Evolutionary conservation across 140 eudicot genomes (phyloP).

Genomic region (Flaveria floridana): DNA sequence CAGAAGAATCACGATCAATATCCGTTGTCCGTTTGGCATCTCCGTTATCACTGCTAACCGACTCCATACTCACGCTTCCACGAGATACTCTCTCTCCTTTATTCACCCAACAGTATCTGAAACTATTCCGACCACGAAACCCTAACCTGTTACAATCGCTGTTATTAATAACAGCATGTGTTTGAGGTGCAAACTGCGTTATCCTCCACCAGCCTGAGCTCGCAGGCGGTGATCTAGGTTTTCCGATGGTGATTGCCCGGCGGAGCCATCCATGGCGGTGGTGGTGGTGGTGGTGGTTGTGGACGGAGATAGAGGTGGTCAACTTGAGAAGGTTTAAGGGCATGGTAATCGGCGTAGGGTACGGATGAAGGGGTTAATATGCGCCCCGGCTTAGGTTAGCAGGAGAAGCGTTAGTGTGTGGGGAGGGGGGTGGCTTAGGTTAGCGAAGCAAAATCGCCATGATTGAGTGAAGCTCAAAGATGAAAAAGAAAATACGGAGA

Average conservation of each 20-base stretch:
- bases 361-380: constrained; percentile 21
- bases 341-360: constrained; percentile 43
- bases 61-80: constrained; percentile 45
- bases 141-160: constrained; percentile 27
- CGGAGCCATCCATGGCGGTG: constrained; percentile 37
- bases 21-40: constrained; percentile 29
- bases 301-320: constrained; percentile 35
- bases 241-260: constrained; percentile 28
- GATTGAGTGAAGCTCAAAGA: constrained; percentile 1
- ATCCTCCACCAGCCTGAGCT: constrained; percentile 27
- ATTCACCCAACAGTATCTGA: constrained; percentile 28
- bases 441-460: constrained; percentile 32
- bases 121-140: constrained; percentile 30
- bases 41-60: constrained; percentile 32
- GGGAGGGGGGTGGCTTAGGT: constrained; percentile 31
- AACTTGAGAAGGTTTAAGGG: constrained; percentile 46
- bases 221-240: constrained; percentile 29
- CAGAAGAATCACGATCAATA: constrained; percentile 19
- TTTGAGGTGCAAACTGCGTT: constrained; percentile 27
- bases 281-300: constrained; percentile 35
- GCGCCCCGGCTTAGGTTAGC: constrained; percentile 34
- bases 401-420: constrained; percentile 20
- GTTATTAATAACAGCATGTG: neutral
- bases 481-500: neutral
- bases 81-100: constrained; percentile 27